Evolutionary conservation across 2,329 filamentous ascomycete genomes (phyloP).

Genomic region (Hyphodiscus sp.): DNA sequence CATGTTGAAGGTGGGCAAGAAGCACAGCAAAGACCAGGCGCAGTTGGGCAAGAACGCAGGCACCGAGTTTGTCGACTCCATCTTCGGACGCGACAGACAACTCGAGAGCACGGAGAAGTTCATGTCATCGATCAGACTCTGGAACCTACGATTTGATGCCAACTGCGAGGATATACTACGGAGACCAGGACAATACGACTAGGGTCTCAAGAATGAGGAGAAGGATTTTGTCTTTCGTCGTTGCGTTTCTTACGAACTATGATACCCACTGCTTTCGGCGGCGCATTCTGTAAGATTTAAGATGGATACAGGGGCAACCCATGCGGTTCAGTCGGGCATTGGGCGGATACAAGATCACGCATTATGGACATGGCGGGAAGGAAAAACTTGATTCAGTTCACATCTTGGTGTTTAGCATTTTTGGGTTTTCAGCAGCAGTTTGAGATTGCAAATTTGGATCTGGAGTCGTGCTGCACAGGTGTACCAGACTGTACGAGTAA

Average conservation of each 20-base stretch:
- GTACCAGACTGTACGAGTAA: constrained; percentile 2
- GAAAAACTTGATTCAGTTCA: constrained; percentile 3
- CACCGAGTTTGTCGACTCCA: constrained; percentile 90
- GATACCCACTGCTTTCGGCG: constrained; percentile 10
- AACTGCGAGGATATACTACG: constrained; percentile 87
- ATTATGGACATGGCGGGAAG: constrained; percentile 4
- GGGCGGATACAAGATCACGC: constrained; percentile 7
- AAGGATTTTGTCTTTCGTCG: constrained; percentile 9
- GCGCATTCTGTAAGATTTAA: constrained; percentile 13
- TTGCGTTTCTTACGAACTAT: constrained; percentile 10
- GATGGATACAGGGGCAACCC: constrained; percentile 8
- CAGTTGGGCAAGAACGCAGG: constrained; percentile 89
- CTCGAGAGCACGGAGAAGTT: constrained; percentile 85
- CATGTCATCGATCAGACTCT: constrained; percentile 61
- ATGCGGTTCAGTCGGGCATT: constrained; percentile 9
- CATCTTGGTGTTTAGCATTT: not conserved
- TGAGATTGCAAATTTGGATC: not conserved
- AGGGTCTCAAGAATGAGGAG: not conserved
- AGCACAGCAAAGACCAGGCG: constrained; percentile 56
- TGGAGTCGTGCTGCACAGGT: not conserved
- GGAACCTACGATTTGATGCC: constrained; percentile 90
- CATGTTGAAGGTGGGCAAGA: constrained; percentile 87
- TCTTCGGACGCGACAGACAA: constrained; percentile 88
- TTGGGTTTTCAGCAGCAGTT: not conserved
- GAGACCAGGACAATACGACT: constrained; percentile 37